These are phyloP conservation scores for Plectosphaerella plurivora DNA, from an alignment of 2,329 filamentous ascomycete genomes.

Conservation along the genomic window DNA sequence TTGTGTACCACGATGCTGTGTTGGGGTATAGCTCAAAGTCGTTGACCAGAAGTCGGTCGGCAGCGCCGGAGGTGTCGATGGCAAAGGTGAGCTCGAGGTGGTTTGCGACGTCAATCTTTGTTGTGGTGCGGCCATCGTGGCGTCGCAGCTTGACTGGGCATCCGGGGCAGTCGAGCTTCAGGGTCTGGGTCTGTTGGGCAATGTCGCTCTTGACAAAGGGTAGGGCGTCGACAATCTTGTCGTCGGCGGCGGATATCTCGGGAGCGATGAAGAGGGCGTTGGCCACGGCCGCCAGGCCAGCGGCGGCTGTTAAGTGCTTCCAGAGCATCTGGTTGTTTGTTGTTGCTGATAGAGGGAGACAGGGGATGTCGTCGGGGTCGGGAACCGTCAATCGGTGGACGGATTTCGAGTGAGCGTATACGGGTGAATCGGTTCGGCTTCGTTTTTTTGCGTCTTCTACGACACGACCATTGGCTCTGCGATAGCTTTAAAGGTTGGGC, in stretches of 20 bases:
- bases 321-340: slow-evolving; percentile 23
- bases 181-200: slow-evolving; percentile 28
- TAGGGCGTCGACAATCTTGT: slow-evolving; percentile 35
- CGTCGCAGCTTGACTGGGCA: slow-evolving; percentile 37
- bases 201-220: slow-evolving; percentile 27
- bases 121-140: slow-evolving; percentile 18
- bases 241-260: slow-evolving; percentile 36
- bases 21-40: slow-evolving; percentile 56
- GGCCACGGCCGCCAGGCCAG: slow-evolving; percentile 25
- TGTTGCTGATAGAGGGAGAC: not conserved
- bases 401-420: too few species aligned
- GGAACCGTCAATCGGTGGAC: too few species aligned
- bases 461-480: too few species aligned
- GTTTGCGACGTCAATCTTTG: slow-evolving; percentile 21
- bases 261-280: slow-evolving; percentile 52
- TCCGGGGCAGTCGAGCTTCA: slow-evolving; percentile 49
- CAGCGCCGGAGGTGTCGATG: slow-evolving; percentile 38
- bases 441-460: too few species aligned
- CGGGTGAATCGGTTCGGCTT: too few species aligned
- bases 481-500: too few species aligned
- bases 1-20: slow-evolving; percentile 37
- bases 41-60: slow-evolving; percentile 51
- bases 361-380: too few species aligned
- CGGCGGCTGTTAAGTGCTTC: slow-evolving; percentile 24
- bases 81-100: slow-evolving; percentile 51